Percentiles rank a stretch among this genome's conserved stretches.
These are phyloP conservation scores for Acanthamoeba sp. DNA, from an alignment of 208 protist genomes.

Conservation along the genomic window DNA sequence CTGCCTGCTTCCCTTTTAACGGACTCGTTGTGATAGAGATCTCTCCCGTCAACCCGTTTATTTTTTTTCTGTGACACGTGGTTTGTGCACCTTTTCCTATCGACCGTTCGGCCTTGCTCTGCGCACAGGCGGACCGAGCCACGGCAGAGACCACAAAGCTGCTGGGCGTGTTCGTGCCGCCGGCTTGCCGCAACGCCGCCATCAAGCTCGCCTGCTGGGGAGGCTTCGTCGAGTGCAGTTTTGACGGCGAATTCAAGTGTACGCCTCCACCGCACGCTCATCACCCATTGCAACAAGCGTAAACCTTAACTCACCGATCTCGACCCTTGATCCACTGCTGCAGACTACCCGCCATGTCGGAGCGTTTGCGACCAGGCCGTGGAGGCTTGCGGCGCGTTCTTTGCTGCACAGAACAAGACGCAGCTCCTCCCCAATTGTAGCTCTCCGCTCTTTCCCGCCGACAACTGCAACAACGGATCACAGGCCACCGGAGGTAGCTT, in stretches of 20 bases:
- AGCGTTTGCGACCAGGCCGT: constrained; percentile 17
- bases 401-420: not conserved
- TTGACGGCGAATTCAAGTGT: not conserved
- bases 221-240: not conserved
- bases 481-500: not conserved
- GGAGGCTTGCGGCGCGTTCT: not conserved
- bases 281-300: no score
- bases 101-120: not conserved
- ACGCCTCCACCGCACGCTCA: not conserved
- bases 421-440: constrained; percentile 14
- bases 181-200: not conserved
- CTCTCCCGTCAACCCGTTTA: no score
- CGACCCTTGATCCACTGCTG: not conserved
- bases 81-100: constrained; percentile 7
- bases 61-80: not conserved
- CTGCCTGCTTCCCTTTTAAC: not conserved
- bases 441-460: not conserved
- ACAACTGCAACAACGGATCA: not conserved
- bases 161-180: constrained; percentile 43
- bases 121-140: constrained; percentile 3
- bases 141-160: constrained; percentile 30
- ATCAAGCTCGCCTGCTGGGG: constrained; percentile 24
- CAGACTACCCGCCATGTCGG: not conserved
- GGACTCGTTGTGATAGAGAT: not conserved
- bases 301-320: no score